Evolutionary conservation across 352 stramenopile genomes (phyloP), one percentile per base, ranked within the genome.

Genomic region (Globisporangium splendens): DNA sequence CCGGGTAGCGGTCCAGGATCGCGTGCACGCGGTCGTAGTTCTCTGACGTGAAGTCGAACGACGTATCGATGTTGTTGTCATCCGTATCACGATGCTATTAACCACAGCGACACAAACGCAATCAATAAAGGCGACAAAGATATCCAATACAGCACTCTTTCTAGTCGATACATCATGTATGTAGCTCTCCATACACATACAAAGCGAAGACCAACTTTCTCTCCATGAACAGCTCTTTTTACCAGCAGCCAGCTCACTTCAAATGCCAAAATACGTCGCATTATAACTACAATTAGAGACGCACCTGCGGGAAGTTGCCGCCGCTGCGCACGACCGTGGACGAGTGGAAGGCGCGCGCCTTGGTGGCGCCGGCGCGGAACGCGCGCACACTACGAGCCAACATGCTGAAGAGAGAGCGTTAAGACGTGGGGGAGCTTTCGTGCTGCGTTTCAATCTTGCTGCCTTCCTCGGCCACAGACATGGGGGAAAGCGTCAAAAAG

Each of bases 21-120:
- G 90, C 83, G 53, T 97, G 88, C 54, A 98, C 96, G 38, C 88
- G 89, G 66, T 96, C 86, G 68, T 99, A 99, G 77, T 99, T 99
- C 68, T 98, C 95, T 22, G 95, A 86, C 50, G 89, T 98, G 65
- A 99, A 99, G 72, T 99, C 97, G 65, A 99, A 99, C 61, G 89
- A 83, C 47, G 94, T 98, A 56, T 97, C 86, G 48, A 74, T 68
- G 59, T 94, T 99, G 77, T 99, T 99, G 62, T 98, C 94, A n/a
- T 94, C 83, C 21, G 93, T 98, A 70, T 99, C 87, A 65, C 97
- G 92, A 81, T 98, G 95, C 95, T 98, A 53, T 48, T 42, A 46
- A 15, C 33, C 35, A 42, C 15, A 57, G 1, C 14, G 10, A 17
- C 18, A 28, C 14, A 43, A 43, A 18, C 8, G 24, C 46, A 43